phyloP scores from a whole-genome alignment of 768 basidiomycete species.

The Suillus placidus region DNA sequence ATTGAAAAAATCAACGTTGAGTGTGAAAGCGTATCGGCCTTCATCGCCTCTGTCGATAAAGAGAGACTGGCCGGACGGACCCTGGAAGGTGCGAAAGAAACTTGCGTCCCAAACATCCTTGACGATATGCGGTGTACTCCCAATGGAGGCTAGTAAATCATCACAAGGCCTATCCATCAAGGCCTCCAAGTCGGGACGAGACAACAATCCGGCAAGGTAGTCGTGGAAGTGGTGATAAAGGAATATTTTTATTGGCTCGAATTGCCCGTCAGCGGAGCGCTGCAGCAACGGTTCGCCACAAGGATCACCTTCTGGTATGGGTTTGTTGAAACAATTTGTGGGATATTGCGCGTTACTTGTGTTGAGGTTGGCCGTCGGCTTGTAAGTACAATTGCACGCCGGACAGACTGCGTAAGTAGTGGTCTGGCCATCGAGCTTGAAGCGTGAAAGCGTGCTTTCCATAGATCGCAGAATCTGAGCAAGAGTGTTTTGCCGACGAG shows the following conservation, averaged over 20 bases:
- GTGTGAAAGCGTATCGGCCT: too few species aligned
- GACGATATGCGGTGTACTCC: too few species aligned
- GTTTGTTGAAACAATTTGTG: constrained; percentile 10
- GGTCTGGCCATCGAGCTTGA: constrained; percentile 19
- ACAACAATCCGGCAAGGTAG: neutral
- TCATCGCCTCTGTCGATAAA: too few species aligned
- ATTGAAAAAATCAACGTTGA: too few species aligned
- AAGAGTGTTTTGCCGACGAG: neutral
- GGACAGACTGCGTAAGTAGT: constrained; percentile 20
- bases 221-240: neutral
- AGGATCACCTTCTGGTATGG: neutral
- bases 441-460: constrained; percentile 7
- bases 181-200: too few species aligned
- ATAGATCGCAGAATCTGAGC: constrained; percentile 1
- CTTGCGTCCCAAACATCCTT: too few species aligned
- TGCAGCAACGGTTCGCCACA: neutral
- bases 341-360: constrained; percentile 5
- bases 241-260: neutral
- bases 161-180: too few species aligned
- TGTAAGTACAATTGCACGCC: constrained; percentile 16
- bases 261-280: neutral
- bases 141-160: too few species aligned
- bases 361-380: neutral
- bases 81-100: too few species aligned
- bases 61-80: too few species aligned